These are phyloP conservation scores for Trametes hirsuta DNA, from an alignment of 1,284 basidiomycete species.

Conservation along the genomic window DNA sequence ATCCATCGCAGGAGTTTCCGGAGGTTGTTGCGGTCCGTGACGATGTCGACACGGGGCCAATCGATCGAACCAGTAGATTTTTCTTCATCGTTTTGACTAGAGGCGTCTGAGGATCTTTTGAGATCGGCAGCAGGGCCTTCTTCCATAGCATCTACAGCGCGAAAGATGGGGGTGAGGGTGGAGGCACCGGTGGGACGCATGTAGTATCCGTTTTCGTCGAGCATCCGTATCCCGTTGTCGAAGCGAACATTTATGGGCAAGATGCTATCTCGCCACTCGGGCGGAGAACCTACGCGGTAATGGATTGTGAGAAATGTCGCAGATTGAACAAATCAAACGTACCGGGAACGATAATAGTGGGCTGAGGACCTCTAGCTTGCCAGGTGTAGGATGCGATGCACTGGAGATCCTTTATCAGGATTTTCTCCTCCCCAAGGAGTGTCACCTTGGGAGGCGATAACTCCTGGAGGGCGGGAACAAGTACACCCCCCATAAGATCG, in stretches of 20 bases:
- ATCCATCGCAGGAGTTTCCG: constrained; percentile 61
- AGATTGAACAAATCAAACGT: not conserved
- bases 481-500: constrained; percentile 14
- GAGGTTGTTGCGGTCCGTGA: constrained; percentile 61
- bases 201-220: constrained; percentile 55
- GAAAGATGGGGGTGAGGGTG: constrained; percentile 51
- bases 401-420: constrained; percentile 34
- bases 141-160: constrained; percentile 48
- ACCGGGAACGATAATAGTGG: constrained; percentile 62
- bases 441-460: constrained; percentile 4
- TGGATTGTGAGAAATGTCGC: not conserved
- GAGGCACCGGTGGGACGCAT: constrained; percentile 37
- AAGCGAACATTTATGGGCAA: constrained; percentile 51
- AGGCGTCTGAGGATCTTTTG: no score
- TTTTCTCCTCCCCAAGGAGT: not conserved
- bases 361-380: constrained; percentile 37
- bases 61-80: constrained; percentile 33
- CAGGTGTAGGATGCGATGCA: constrained; percentile 59
- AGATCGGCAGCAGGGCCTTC: constrained; percentile 28
- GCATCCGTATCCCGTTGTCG: constrained; percentile 47
- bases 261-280: constrained; percentile 48
- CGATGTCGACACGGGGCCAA: constrained; percentile 54
- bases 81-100: not conserved
- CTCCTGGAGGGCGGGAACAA: constrained; percentile 11
- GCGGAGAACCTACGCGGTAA: constrained; percentile 48